phyloP scores from a whole-genome alignment of 1,139 yeast species.

The Zygoascus sp. region DNA sequence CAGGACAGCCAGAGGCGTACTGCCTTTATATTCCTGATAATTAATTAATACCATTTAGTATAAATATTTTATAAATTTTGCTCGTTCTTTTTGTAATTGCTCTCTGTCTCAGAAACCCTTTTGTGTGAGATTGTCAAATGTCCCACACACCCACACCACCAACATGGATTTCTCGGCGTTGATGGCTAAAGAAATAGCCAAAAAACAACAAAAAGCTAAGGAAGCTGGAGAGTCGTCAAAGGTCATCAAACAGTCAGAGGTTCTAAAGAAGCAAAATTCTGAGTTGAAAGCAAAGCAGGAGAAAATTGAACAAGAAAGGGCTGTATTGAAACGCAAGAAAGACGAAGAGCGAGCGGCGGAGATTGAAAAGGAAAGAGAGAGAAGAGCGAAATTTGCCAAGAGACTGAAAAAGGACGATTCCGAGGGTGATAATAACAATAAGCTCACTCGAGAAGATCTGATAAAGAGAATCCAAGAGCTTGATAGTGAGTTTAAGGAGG shows the following conservation, averaged over 20 bases:
- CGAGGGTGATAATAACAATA: conserved; percentile 16
- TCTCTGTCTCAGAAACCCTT: not conserved
- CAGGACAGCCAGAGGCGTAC: too few relatives aligned
- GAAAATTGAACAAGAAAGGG: conserved; percentile 18
- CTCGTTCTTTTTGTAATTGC: not conserved
- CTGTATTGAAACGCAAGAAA: conserved; percentile 17
- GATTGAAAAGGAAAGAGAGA: conserved; percentile 15
- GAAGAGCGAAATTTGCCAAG: conserved; percentile 10
- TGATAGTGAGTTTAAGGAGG: conserved; percentile 40
- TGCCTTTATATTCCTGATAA: too few relatives aligned
- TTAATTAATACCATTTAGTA: too few relatives aligned
- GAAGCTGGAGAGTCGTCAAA: conserved; percentile 20
- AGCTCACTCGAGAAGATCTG: conserved; percentile 50
- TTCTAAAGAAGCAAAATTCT: conserved; percentile 17
- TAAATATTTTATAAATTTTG: not conserved
- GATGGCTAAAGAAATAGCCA: conserved; percentile 32
- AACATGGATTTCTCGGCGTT: conserved; percentile 34
- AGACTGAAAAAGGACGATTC: conserved; percentile 18
- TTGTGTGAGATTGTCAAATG: not conserved
- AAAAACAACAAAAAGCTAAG: conserved; percentile 28
- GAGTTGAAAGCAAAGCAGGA: conserved; percentile 24
- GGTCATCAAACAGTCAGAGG: conserved; percentile 25
- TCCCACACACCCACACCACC: not conserved
- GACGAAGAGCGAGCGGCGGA: conserved; percentile 19
- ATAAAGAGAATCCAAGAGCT: conserved; percentile 41